Percentiles rank a stretch among this genome's conserved stretches.
Evolutionary conservation across 768 basidiomycete genomes (phyloP).

Genomic region (Kwoniella dejecticola): DNA sequence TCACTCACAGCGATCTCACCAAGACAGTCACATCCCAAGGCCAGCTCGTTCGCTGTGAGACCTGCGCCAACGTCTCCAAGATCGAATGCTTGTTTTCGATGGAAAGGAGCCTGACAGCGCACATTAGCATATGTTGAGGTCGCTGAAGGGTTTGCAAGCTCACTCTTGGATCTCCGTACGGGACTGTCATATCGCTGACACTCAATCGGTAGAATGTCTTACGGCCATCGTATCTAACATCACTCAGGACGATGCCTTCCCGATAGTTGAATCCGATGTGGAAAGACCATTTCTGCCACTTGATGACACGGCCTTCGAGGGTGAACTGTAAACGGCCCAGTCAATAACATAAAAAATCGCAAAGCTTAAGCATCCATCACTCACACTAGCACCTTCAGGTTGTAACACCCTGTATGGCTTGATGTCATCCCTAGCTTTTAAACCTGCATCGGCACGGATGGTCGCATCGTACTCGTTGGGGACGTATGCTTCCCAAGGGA

Average conservation of each 20-base stretch:
- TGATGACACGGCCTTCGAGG: constrained; percentile 71
- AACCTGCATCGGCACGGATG: not conserved
- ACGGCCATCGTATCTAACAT: constrained; percentile 43
- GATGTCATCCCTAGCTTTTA: constrained; percentile 8
- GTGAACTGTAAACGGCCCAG: constrained; percentile 18
- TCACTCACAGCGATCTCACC: constrained; percentile 22
- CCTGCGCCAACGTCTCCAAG: constrained; percentile 43
- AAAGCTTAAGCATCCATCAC: too few species aligned
- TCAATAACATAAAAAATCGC: not conserved
- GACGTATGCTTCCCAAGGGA: constrained; percentile 24
- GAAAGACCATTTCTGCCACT: constrained; percentile 92
- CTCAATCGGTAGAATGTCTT: constrained; percentile 35
- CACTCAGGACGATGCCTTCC: constrained; percentile 42
- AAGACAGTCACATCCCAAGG: constrained; percentile 48
- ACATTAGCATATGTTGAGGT: not conserved
- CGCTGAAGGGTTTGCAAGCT: too few species aligned
- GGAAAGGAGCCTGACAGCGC: constrained; percentile 15
- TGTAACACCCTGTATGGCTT: constrained; percentile 19
- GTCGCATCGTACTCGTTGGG: constrained; percentile 15
- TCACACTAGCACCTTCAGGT: constrained; percentile 28
- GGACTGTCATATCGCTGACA: constrained; percentile 45
- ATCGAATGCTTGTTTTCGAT: constrained; percentile 47
- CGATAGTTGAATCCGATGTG: constrained; percentile 71
- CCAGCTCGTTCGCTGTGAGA: constrained; percentile 34
- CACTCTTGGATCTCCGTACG: constrained; percentile 22